phyloP scores from a whole-genome alignment of 1,284 basidiomycete species.

The Tetrapyrgos nigripes region DNA sequence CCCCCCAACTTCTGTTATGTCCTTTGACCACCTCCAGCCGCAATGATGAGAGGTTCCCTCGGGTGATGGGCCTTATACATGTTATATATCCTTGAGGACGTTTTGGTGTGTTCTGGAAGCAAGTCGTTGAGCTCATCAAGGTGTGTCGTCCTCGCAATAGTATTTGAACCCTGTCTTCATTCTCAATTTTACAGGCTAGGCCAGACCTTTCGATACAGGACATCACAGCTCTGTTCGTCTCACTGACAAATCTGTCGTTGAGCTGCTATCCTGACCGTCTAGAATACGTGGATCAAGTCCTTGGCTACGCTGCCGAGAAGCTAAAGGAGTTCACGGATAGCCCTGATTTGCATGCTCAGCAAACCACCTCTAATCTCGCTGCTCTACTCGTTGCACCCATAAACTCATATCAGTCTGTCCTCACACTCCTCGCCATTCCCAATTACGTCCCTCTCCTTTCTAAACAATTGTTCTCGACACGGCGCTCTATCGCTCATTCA shows the following conservation, averaged over 20 bases:
- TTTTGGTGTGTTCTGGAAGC: conserved; percentile 99
- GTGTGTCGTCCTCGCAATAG: conserved; percentile 44
- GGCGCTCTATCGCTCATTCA: conserved; percentile 89
- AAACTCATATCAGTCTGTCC: conserved; percentile 91
- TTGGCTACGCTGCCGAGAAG: conserved; percentile 87
- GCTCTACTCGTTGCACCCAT: conserved; percentile 91
- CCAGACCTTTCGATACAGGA: conserved; percentile 96
- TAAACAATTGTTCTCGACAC: conserved; percentile 87
- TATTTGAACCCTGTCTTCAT: no score
- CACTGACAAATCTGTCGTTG: conserved; percentile 89
- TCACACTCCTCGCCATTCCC: conserved; percentile 92
- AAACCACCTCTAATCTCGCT: conserved; percentile 89
- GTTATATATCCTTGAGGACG: no score
- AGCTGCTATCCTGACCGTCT: conserved; percentile 95
- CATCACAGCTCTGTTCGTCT: conserved; percentile 92
- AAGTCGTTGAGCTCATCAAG: conserved; percentile 97
- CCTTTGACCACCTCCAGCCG: no score
- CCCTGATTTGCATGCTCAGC: conserved; percentile 85
- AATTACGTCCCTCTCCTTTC: conserved; percentile 84
- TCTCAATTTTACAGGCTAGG: conserved; percentile 81
- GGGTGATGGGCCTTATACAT: no score
- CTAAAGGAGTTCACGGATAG: conserved; percentile 86
- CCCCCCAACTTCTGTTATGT: no score
- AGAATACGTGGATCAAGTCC: conserved; percentile 94
- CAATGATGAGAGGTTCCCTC: no score